Evolutionary conservation across 2,329 filamentous ascomycete genomes (phyloP).

Genomic region (Pseudogymnoascus sp.): DNA sequence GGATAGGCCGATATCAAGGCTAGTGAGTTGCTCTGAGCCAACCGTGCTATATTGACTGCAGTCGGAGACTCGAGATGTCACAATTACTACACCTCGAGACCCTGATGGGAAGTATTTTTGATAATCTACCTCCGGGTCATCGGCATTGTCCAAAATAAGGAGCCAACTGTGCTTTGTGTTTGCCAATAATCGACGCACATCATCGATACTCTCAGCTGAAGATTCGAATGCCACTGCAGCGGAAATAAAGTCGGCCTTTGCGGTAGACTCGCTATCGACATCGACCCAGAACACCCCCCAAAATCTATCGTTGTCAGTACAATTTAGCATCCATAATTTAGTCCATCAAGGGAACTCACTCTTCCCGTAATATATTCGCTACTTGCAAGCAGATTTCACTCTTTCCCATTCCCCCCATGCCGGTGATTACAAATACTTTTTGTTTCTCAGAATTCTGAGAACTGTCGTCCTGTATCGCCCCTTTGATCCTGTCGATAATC

Average conservation of each 20-base stretch:
- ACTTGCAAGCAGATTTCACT: conserved; percentile 23
- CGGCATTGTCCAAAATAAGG: conserved; percentile 37
- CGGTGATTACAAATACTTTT: conserved; percentile 20
- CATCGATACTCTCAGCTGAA: not conserved
- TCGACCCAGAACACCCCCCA: conserved; percentile 21
- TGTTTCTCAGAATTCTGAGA: conserved; percentile 10
- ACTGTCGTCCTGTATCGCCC: not conserved
- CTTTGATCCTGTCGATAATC: conserved; percentile 15
- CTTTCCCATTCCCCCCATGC: conserved; percentile 28
- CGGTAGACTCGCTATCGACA: conserved; percentile 14
- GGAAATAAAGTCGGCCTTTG: conserved; percentile 10
- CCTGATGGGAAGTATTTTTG: conserved; percentile 25
- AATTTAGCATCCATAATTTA: not conserved
- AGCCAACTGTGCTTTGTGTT: conserved; percentile 25
- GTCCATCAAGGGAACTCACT: not conserved
- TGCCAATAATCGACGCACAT: conserved; percentile 21
- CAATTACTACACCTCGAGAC: conserved; percentile 28
- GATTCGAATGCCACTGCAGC: conserved; percentile 11
- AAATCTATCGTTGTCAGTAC: conserved; percentile 14
- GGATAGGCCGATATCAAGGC: not conserved
- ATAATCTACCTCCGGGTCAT: conserved; percentile 28
- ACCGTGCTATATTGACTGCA: conserved; percentile 26
- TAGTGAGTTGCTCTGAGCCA: conserved; percentile 16
- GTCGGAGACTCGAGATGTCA: conserved; percentile 33
- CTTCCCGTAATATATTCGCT: conserved; percentile 11